Base-by-base conservation (phyloP, 2,329 filamentous ascomycete species). In the Karstenula rhodostoma region DNA sequence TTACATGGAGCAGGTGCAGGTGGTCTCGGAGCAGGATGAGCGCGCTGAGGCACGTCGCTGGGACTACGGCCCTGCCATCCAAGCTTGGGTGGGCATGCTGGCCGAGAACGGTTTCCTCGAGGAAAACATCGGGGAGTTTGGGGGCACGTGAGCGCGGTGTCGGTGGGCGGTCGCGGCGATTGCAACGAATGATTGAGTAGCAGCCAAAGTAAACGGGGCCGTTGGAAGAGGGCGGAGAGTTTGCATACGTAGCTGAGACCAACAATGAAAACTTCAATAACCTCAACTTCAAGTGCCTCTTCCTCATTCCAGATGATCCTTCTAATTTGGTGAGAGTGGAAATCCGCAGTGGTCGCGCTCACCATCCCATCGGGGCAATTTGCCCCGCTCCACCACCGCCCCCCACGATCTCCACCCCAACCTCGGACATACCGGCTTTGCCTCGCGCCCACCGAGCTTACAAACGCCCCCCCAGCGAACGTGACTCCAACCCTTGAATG, bases 21-120 rank as follows among this genome's bases (percentile, higher is more conserved):
- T 83, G 13, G 85, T 87, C 58, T 80, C 85, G 22, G 77, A 81
- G 47, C 83, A 87, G 59, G 80, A 85, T 23, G 77, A 81, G 48
- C 83, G 84, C 49, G 85, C 87, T 3, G 78, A 79, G 23, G 83
- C 83, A 29, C 81, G 88, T 2, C 84, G 85, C 68, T 84, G 87
- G 69, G 91, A 96, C 70, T 91, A 91, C 70, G 88, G 86, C 0
- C 86, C 87, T 0, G 86, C 88, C 0, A 83, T 94, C 23, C 87
- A 91, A 67, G 81, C 78, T 40, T 94, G 91, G 88, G 77, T 94
- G 47, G 84, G 85, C 64, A 86, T 85, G 62, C 82, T 96, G 59
- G 90, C 90, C 0, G 86, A 88, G 60, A 89, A 89, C 68, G 87
- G 86, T 1, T 78, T 86, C 1, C 75, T 95, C 58, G 73, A 73